Base-by-base conservation (phyloP, 257 asterid genomes). In the Gentiana straminea region DNA sequence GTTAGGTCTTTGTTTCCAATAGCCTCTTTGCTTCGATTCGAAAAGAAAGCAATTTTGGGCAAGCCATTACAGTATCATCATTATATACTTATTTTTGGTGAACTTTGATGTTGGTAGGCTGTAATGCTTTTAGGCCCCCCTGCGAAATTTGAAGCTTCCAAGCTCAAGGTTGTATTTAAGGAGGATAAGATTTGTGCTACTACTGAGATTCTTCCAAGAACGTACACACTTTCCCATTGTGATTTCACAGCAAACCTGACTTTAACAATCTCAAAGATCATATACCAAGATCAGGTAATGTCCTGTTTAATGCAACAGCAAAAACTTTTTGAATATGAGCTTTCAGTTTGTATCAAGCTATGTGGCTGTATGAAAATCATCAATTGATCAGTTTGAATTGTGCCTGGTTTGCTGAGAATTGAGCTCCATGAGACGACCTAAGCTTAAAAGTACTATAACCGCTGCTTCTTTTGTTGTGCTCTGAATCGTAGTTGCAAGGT, bases 221-320 rank as follows among this genome's bases (percentile, higher is more conserved):
- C 87, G 6, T 90, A 90, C 75, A 90, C 81, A 5, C 89, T 90
- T 44, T 90, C 98, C 64, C 98, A 90, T 52, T 90, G 98, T 59
- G 96, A 90, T 70, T 90, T 86, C 70, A 84, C 94, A 3, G 94
- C 90, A 7, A 69, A 77, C 55, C 58, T 83, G 38, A 83, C 87
- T 49, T 33, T 83, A 58, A 73, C 88, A 24, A 78, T 83, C 68
- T 90, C 97, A 11, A 84, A 76, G 68, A 72, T 78, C 36, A 80
- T 90, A 64, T 82, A 68, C 38, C 80, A 71, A 0, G 82, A 90
- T 75, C 93, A 86, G 84, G 97, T 90, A 70, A 54, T 15, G 2
- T 0, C 8, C 8, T 24, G 38, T 54, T 45, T 61, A 35, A 15
- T 51, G 13, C 46, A 5, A 7, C 33, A n/a, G 33, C 11, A 12